A percentile compares a stretch with the other conserved stretches of the same genome.
Conservation (phyloP, 78 protist species). For the Monocercomonoides exilis region DNA sequence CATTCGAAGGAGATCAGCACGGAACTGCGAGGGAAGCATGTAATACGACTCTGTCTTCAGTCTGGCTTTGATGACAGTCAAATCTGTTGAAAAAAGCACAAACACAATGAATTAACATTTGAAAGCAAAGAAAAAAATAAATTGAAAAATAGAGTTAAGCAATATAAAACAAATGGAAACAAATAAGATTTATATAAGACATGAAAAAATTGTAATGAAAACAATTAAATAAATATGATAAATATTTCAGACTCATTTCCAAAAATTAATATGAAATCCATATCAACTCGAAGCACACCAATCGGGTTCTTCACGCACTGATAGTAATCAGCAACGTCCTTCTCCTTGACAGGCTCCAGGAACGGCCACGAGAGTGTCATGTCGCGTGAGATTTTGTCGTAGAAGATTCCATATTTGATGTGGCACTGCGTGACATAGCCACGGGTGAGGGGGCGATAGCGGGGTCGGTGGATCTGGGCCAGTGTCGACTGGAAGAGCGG, state of each 20-base stretch:
- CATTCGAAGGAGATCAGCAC: constrained; percentile 16
- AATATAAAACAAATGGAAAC: no score
- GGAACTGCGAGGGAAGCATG: not conserved
- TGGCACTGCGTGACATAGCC: not conserved
- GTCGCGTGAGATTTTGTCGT: not conserved
- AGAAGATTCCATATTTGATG: not conserved
- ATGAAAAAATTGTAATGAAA: no score
- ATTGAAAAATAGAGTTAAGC: not conserved
- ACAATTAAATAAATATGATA: no score
- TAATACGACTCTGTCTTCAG: not conserved
- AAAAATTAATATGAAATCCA: no score
- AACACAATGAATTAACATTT: not conserved
- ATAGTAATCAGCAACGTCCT: not conserved
- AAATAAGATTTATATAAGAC: no score
- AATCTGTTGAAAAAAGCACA: not conserved
- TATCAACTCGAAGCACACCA: constrained; percentile 1
- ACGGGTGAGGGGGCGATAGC: not conserved
- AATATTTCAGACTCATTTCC: no score
- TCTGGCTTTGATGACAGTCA: not conserved
- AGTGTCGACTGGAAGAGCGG: no score
- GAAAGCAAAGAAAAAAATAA: not conserved
- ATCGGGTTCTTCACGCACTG: not conserved
- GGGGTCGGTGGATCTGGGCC: no score
- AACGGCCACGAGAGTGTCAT: not conserved
- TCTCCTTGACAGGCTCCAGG: not conserved